Base-by-base conservation (phyloP, 1,284 basidiomycete genomes). In the Trametes versicolor region DNA sequence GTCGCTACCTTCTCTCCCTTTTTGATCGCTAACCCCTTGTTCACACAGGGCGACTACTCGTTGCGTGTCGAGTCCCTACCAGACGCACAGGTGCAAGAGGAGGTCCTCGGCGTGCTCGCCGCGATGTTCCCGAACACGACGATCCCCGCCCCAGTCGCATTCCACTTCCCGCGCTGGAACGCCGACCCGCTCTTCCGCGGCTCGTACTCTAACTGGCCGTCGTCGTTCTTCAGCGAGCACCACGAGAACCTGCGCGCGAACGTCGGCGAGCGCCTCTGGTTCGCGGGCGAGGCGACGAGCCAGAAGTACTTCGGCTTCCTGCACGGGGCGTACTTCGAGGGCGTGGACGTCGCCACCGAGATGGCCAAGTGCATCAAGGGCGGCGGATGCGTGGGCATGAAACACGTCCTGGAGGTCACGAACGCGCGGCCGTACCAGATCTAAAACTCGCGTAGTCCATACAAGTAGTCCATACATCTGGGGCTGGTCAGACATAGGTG, bases 171-270 rank as follows among this genome's bases (percentile, higher is more conserved):
- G 1, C 77, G 83, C 12, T 91, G 89, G 90, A 74, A 80, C 51
- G 73, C 73, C 8, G 81, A 89, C 70, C 83, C 83, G 12, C 76
- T 91, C 32, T 88, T 81, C 75, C 82, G 86, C 17, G 90, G 89
- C 10, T 86, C 87, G n/a, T 91, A 88, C 72, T 87, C 85, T 19
- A 90, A 90, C 70, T 90, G 88, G 87, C 87, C 87, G 0, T 75
- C 87, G 5, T 80, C 82, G 4, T 87, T 88, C 67, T 77, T 83
- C 45, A 79, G 77, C 9, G 79, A 77, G 21, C 85, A 88, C 61
- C 82, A 87, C 34, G 75, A 82, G 36, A 88, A 89, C 70, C 72
- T 90, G 55, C 79, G 85, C 53, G 85, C 86, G 15, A 86, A 84
- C 9, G 78, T 90, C 9, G 70, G 76, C 3, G 76, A 78, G 10